Evolutionary conservation across 495 filamentous ascomycete genomes (phyloP), one percentile per base, ranked within the genome.

Genomic region (Amniculicola lignicola): DNA sequence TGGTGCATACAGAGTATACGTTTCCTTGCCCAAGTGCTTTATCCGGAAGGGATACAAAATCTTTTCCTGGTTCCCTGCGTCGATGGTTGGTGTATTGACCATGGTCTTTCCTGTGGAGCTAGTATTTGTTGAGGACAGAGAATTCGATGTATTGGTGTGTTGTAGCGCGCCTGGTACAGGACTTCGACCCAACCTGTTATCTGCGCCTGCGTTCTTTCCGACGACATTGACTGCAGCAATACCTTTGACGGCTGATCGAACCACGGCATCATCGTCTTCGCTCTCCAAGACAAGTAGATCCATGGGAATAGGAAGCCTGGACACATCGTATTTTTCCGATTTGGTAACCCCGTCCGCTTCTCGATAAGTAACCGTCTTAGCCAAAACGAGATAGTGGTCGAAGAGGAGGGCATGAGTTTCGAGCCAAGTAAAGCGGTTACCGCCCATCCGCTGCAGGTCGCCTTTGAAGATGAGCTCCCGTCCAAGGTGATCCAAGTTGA

Each of bases 241-340:
- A 28, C 90, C 89, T 63, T 89, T 87, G 23, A 87, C 75, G 1
- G 79, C 73, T 9, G 88, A 88, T 67, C 92, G 93, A 47, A 88
- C 74, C 1, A 97, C 89, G 0, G 94, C 86, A 51, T 95, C 90
- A 54, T 99, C 93, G 53, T 90, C 85, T 35, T 86, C 83, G 63
- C 86, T 93, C 69, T 99, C 93, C 4, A 99, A 74, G 18, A 92
- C 88, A 22, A 99, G 74, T 27, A 99, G 77, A 63, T 95, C 89
- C 91, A 97, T 99, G 0, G 94, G 94, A 61, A 99, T 96, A 19
- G 93, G 93, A 70, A 93, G 74, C 71, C 94, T 93, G 1, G 91
- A 96, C 10, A 99, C 91, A 70, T 99, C 93, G 54, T 91, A 99
- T 61, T 82, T 84, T 72, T 92, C 92, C 43, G 86, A 84, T 62